Evolutionary conservation across 2,329 filamentous ascomycete genomes (phyloP).

Genomic region (Epicoccum nigrum): DNA sequence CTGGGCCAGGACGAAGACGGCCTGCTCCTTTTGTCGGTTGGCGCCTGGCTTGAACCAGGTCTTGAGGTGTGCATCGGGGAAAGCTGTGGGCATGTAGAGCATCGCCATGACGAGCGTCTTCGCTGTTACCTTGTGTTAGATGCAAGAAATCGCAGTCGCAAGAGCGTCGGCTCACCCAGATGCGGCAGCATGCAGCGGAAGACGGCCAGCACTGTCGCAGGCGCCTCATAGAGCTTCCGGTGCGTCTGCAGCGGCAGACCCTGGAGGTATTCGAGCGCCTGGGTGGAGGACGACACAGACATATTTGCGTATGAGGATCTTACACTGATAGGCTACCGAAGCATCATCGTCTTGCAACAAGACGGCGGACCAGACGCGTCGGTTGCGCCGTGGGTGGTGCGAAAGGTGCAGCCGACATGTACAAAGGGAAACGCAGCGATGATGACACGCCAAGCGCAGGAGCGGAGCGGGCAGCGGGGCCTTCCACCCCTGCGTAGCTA

Average conservation of each 20-base stretch:
- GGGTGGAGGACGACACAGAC: conserved; percentile 61
- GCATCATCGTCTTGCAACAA: conserved; percentile 39
- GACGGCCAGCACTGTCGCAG: conserved; percentile 91
- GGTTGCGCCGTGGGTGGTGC: conserved; percentile 16
- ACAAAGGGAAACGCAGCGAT: conserved; percentile 1
- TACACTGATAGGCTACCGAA: conserved; percentile 27
- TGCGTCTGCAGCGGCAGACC: conserved; percentile 88
- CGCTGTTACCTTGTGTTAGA: conserved; percentile 58
- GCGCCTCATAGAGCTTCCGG: conserved; percentile 90
- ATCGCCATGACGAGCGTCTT: conserved; percentile 97
- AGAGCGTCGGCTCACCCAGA: conserved; percentile 63
- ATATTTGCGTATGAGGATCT: conserved; percentile 53
- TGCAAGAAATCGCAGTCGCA: background rate
- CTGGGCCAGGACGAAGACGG: conserved; percentile 77
- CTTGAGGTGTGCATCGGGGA: conserved; percentile 81
- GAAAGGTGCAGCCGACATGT: conserved; percentile 19
- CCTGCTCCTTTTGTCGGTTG: conserved; percentile 79
- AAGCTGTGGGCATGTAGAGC: conserved; percentile 84
- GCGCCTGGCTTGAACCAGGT: conserved; percentile 78
- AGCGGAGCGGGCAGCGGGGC: conserved; percentile 21
- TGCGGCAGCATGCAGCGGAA: conserved; percentile 97
- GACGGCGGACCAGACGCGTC: conserved; percentile 22
- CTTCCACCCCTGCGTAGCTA: conserved; percentile 31
- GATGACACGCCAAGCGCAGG: conserved; percentile 31
- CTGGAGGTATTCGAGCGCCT: conserved; percentile 88